phyloP scores from a whole-genome alignment of 306 rosid genomes.

The Castanea crenata region DNA sequence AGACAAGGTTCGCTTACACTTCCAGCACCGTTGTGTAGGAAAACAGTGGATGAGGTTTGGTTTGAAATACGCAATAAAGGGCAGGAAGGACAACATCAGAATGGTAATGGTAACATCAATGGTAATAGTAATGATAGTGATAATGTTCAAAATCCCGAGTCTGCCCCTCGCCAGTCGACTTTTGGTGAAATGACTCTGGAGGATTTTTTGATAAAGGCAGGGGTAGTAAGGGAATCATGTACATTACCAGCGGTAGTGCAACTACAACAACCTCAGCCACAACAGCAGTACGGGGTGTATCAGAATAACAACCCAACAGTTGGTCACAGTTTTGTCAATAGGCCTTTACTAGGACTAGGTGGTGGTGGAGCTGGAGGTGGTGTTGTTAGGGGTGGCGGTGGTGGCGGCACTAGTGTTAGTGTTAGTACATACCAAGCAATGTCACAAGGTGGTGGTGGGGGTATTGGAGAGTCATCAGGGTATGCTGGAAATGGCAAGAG shows the following conservation, averaged over 20 bases:
- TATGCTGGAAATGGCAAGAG: conserved; percentile 50
- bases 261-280: background rate
- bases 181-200: conserved; percentile 94
- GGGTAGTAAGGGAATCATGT: conserved; percentile 62
- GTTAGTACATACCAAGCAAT: conserved; percentile 37
- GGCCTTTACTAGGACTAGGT: conserved; percentile 30
- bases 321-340: conserved; percentile 34
- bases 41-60: conserved; percentile 96
- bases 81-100: conserved; percentile 30
- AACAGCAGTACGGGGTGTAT: conserved; percentile 46
- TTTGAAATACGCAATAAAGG: conserved; percentile 61
- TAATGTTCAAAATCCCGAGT: conserved; percentile 41
- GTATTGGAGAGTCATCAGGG: conserved; percentile 43
- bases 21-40: conserved; percentile 70
- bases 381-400: conserved; percentile 27
- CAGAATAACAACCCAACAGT: conserved; percentile 25
- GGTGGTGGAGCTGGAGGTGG: conserved; percentile 9
- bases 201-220: conserved; percentile 88
- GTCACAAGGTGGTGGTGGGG: conserved; percentile 35
- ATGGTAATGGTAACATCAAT: background rate
- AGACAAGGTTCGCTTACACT: conserved; percentile 75
- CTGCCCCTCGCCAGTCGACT: conserved; percentile 68
- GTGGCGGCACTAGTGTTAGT: conserved; percentile 24
- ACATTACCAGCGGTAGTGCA: background rate
- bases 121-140: background rate